Conservation (phyloP, 2,329 filamentous ascomycete species). For the Diaporthe batatas region DNA sequence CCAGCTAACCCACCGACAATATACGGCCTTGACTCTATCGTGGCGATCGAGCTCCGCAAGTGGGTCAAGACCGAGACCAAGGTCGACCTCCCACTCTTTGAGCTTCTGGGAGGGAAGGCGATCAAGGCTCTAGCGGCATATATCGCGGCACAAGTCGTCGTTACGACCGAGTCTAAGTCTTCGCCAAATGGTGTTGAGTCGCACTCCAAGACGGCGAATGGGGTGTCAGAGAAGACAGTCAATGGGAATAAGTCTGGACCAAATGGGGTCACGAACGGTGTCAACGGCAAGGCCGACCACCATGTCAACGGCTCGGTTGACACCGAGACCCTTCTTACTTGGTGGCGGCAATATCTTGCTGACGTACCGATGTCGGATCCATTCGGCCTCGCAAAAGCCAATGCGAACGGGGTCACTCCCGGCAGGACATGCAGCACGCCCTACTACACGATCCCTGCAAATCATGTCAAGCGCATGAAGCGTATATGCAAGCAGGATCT, state of each 20-base stretch:
- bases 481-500: slow-evolving; percentile 18
- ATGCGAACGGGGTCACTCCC: too few species aligned
- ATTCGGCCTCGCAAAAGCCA: neutral
- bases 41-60: slow-evolving; percentile 31
- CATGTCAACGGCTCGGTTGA: neutral
- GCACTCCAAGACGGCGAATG: neutral
- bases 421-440: neutral
- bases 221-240: neutral
- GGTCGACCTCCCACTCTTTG: slow-evolving; percentile 17
- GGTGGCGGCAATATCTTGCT: slow-evolving; percentile 7
- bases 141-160: slow-evolving; percentile 14
- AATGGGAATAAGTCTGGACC: neutral
- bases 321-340: neutral
- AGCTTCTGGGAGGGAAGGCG: neutral
- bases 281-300: neutral
- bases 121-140: neutral
- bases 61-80: slow-evolving; percentile 24
- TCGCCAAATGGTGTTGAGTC: neutral
- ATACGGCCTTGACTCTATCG: slow-evolving; percentile 28
- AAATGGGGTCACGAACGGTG: neutral
- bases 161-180: neutral
- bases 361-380: neutral
- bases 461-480: slow-evolving; percentile 9
- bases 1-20: slow-evolving; percentile 3
- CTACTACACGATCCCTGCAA: neutral